Evolutionary conservation across 2,329 filamentous ascomycete species (phyloP).

Genomic region (Fusarium humuli): DNA sequence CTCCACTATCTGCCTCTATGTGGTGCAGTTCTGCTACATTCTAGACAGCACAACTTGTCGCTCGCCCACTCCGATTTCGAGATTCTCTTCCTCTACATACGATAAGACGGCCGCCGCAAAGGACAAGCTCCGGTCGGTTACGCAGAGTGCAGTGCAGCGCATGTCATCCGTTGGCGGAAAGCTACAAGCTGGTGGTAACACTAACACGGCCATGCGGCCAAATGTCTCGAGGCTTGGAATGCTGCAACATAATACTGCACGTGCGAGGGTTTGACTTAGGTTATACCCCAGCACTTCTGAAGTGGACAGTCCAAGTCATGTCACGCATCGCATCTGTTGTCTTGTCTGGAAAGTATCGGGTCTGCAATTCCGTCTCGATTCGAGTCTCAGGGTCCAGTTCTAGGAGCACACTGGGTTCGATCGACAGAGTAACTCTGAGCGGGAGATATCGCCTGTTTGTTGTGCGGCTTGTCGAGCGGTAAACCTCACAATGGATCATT

Average conservation of each 20-base stretch:
- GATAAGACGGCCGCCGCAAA: constrained; percentile 15
- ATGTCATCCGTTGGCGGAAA: constrained; percentile 38
- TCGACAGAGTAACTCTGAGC: constrained; percentile 22
- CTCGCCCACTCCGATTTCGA: constrained; percentile 33
- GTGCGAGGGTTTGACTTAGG: constrained; percentile 43
- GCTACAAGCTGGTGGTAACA: constrained; percentile 42
- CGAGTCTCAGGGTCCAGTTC: constrained; percentile 8
- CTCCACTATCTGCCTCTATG: constrained; percentile 36
- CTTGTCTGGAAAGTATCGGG: constrained; percentile 22
- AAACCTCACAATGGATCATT: constrained; percentile 36
- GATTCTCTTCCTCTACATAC: constrained; percentile 1
- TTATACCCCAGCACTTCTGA: constrained; percentile 13
- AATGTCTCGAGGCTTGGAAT: constrained; percentile 44
- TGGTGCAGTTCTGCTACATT: constrained; percentile 34
- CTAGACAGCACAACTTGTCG: constrained; percentile 23
- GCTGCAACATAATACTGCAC: constrained; percentile 39
- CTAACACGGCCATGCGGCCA: constrained; percentile 33
- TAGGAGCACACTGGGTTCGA: constrained; percentile 14
- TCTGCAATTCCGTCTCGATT: constrained; percentile 26
- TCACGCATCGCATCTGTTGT: constrained; percentile 29
- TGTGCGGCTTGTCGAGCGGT: constrained; percentile 29
- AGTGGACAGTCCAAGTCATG: constrained; percentile 31
- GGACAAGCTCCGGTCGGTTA: constrained; percentile 20
- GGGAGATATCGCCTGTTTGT: constrained; percentile 30
- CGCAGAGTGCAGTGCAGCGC: constrained; percentile 37